Evolutionary conservation across 2,329 filamentous ascomycete species (phyloP).

Genomic region (Fusarium duplospermum): DNA sequence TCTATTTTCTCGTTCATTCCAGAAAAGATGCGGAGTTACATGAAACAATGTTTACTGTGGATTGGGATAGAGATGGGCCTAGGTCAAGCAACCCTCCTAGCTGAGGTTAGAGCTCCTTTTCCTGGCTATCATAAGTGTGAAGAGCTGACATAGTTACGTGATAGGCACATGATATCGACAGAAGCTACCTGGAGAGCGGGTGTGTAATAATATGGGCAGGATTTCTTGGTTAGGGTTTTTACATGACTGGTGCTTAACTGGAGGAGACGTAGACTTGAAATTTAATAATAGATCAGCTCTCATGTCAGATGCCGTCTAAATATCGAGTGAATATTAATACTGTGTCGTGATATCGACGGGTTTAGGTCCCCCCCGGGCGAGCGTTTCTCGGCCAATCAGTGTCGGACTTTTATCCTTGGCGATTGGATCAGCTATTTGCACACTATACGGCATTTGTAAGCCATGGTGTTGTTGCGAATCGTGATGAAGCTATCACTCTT

Average conservation of each 20-base stretch:
- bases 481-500: background rate
- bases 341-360: background rate
- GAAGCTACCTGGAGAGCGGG: background rate
- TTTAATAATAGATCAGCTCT: background rate
- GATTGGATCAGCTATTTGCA: background rate
- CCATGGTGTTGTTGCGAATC: background rate
- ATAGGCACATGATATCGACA: background rate
- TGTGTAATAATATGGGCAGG: constrained; percentile 1
- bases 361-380: too few species aligned
- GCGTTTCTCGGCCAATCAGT: background rate
- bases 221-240: background rate
- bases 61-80: background rate
- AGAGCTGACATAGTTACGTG: background rate
- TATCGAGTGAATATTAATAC: background rate
- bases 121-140: background rate
- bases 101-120: background rate
- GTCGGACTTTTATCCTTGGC: background rate
- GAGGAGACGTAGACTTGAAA: background rate
- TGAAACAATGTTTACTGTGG: background rate
- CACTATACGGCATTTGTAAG: background rate
- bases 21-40: background rate
- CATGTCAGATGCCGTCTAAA: background rate
- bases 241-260: background rate
- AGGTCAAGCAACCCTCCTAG: background rate
- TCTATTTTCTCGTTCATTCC: background rate